Base-by-base conservation (phyloP, 2,329 filamentous ascomycete genomes). In the Monosporascus ibericus region DNA sequence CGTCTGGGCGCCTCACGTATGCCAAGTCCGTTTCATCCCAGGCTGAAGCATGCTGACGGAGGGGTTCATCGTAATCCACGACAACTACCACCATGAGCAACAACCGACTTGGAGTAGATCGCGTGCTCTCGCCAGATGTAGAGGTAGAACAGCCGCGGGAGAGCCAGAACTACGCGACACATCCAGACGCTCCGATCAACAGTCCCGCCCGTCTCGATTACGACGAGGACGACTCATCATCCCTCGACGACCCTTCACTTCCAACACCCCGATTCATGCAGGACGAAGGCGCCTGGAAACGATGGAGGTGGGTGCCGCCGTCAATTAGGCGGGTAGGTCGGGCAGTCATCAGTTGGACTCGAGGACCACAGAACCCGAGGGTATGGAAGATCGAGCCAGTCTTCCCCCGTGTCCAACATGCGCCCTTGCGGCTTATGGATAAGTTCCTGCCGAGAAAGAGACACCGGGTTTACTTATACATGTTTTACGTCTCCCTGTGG, bases 341-440 rank as follows among this genome's bases (percentile, higher is more conserved):
- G 49, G 68, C 71, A 48, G 63, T 73, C 5, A 68, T 62, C 24
- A 71, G 63, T 50, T 86, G 83, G 83, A 70, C 76, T 11, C 65
- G 71, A 44, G 84, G 84, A 0, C 84, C 84, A 3, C 59, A 72
- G n/a, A 74, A 75, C 34, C 78, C 82, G 2, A 73, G 71, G 55
- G 65, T 66, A 40, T 76, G 75, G 65, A 71, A 64, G 54, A 85
- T 87, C 62, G 69, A 72, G 46, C 82, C 84, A 0, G 56, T 88
- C 51, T 80, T 91, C 49, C 86, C 88, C 2, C 64, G 64, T 14
- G 67, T 90, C 14, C 89, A 94, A 66, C 77, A 82, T 56, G 80
- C 80, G 34, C 89, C 88, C 1, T 72, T 88, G 54, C 70, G 71
- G 44, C 69, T 90, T 42, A 65, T 90, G 52, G 80, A 90, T 57